A percentile compares a stretch with the other conserved stretches of the same genome.
These are phyloP conservation scores for Balakata baccata DNA, from an alignment of 345 rosid species.

Conservation along the genomic window DNA sequence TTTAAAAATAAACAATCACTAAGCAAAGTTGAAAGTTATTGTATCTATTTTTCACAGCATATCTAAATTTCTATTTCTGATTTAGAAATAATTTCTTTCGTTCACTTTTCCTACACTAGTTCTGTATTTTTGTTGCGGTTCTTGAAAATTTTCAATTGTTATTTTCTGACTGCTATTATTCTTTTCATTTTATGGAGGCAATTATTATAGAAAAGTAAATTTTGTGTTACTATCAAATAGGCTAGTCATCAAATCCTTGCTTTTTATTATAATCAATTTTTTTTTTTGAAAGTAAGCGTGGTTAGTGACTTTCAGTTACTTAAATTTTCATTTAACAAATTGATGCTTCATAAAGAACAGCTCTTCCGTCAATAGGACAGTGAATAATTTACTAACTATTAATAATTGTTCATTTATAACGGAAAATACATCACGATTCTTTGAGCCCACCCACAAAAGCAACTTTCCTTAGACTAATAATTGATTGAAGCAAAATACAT, in stretches of 20 bases:
- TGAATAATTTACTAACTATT: neutral
- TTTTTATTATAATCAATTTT: too few relatives aligned
- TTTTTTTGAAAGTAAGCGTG: too few relatives aligned
- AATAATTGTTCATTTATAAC: neutral
- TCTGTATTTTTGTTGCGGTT: neutral
- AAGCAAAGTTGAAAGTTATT: neutral
- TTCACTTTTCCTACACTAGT: neutral
- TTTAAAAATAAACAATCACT: neutral
- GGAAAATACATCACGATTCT: neutral
- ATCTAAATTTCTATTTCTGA: neutral
- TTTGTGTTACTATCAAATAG: too few relatives aligned
- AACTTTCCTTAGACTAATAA: neutral
- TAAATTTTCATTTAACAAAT: too few relatives aligned
- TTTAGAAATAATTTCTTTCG: neutral
- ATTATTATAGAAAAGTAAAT: too few relatives aligned
- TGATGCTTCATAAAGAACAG: neutral
- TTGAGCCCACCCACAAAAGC: neutral
- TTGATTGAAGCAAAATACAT: neutral
- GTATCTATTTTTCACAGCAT: neutral
- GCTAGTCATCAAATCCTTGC: too few relatives aligned
- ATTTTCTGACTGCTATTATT: too few relatives aligned
- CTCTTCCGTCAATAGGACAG: neutral
- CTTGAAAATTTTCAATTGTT: too few relatives aligned
- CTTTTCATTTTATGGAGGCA: too few relatives aligned
- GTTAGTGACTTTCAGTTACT: too few relatives aligned